Percentiles rank a stretch among this genome's conserved stretches.
phyloP scores from a whole-genome alignment of 208 protist genomes.

The Tritrichomonas musculus region DNA sequence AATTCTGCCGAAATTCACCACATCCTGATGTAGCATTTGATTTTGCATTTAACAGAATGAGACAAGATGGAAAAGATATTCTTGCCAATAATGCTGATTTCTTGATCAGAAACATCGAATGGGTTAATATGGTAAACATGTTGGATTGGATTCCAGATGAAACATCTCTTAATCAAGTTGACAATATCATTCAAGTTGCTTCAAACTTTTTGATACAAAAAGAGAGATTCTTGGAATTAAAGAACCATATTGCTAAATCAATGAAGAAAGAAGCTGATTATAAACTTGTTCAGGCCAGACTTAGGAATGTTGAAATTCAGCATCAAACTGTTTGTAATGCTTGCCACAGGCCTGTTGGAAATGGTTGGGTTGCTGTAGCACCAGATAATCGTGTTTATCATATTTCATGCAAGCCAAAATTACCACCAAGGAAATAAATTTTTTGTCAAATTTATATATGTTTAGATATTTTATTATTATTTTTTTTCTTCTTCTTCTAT shows the following conservation, averaged over 20 bases:
- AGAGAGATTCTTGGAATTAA: background rate
- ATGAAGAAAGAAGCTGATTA: background rate
- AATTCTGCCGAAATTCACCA: background rate
- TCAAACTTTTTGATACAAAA: background rate
- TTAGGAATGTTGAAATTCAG: constrained; percentile 4
- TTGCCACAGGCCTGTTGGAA: background rate
- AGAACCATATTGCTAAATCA: background rate
- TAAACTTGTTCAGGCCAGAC: background rate
- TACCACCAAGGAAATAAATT: too few species aligned
- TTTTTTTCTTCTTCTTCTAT: too few species aligned
- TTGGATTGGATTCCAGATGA: background rate
- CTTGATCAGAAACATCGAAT: background rate
- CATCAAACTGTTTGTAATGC: background rate
- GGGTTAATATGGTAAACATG: background rate
- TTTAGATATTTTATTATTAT: too few species aligned
- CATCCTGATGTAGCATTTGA: background rate
- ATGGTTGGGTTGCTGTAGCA: background rate
- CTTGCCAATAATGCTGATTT: background rate
- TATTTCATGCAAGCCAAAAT: background rate
- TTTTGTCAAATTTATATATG: too few species aligned
- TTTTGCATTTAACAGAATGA: background rate
- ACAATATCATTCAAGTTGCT: background rate
- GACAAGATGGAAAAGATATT: background rate
- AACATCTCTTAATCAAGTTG: background rate
- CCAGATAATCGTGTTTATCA: constrained; percentile 3